Percentiles rank a stretch among this genome's conserved stretches.
Conservation (phyloP, 495 filamentous ascomycete species). For the Trichoderma reesei region DNA sequence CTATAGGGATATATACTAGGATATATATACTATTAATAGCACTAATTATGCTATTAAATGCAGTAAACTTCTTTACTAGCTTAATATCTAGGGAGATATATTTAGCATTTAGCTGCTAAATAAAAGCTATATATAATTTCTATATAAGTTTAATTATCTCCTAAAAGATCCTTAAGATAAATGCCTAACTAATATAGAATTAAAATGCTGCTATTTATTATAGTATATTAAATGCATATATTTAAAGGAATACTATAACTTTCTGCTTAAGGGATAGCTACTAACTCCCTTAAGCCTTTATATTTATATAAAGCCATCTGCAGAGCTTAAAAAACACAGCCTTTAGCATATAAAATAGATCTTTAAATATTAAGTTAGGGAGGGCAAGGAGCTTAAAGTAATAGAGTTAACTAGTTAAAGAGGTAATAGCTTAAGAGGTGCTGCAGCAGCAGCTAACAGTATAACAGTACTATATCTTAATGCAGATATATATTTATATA, state of each 20-base stretch:
- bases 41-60: neutral
- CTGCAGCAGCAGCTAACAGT: too few relatives aligned
- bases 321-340: neutral
- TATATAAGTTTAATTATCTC: neutral
- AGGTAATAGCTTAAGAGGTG: neutral
- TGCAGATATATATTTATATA: neutral
- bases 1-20: neutral
- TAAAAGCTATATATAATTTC: neutral
- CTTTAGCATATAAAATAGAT: neutral
- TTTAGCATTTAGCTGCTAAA: neutral
- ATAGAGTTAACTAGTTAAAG: neutral
- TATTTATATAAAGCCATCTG: neutral
- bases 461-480: neutral
- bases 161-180: constrained; percentile 6
- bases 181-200: neutral
- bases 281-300: neutral
- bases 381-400: neutral
- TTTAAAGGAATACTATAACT: constrained; percentile 11
- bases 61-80: neutral
- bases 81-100: neutral
- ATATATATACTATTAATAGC: neutral
- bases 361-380: neutral
- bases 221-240: constrained; percentile 8
- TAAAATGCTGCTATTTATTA: neutral
- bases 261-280: neutral